Evolutionary conservation across 75 land plant genomes (phyloP).

Genomic region (Isoetes taiwanensis): DNA sequence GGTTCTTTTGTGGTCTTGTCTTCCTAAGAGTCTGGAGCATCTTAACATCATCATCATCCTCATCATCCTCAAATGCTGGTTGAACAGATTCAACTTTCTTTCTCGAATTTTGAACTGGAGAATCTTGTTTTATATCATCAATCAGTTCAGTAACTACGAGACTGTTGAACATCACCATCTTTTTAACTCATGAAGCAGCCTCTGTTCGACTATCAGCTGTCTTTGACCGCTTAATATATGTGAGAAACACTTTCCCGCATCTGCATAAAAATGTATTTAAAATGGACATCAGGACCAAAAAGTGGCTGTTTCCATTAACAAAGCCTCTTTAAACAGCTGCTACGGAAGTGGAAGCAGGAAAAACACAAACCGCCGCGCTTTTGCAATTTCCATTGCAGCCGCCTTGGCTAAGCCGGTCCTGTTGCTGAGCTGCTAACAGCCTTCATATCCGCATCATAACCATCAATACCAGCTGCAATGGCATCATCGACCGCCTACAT

Average conservation of each 20-base stretch:
- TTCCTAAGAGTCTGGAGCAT: slow-evolving; percentile 47
- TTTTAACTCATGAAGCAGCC: slow-evolving; percentile 64
- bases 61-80: slow-evolving; percentile 28
- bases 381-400: slow-evolving; percentile 71
- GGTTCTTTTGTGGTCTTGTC: slow-evolving; percentile 39
- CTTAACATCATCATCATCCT: slow-evolving; percentile 44
- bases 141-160: slow-evolving; percentile 69
- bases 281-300: too few relatives aligned
- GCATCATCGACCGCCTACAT: slow-evolving; percentile 73
- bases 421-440: slow-evolving; percentile 47
- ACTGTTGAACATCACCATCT: slow-evolving; percentile 73
- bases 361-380: slow-evolving; percentile 50
- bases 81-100: slow-evolving; percentile 22
- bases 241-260: slow-evolving; percentile 54
- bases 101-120: slow-evolving; percentile 17
- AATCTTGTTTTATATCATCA: slow-evolving; percentile 63
- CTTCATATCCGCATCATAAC: slow-evolving; percentile 63
- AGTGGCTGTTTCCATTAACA: too few relatives aligned
- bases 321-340: too few relatives aligned
- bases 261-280: too few relatives aligned
- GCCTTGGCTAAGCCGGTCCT: slow-evolving; percentile 69
- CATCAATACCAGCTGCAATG: slow-evolving; percentile 70
- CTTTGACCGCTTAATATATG: slow-evolving; percentile 49
- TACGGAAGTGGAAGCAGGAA: background rate
- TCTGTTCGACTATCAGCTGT: slow-evolving; percentile 49